Base-by-base conservation (phyloP, 352 stramenopile species). In the Phytophthora agathidicida region DNA sequence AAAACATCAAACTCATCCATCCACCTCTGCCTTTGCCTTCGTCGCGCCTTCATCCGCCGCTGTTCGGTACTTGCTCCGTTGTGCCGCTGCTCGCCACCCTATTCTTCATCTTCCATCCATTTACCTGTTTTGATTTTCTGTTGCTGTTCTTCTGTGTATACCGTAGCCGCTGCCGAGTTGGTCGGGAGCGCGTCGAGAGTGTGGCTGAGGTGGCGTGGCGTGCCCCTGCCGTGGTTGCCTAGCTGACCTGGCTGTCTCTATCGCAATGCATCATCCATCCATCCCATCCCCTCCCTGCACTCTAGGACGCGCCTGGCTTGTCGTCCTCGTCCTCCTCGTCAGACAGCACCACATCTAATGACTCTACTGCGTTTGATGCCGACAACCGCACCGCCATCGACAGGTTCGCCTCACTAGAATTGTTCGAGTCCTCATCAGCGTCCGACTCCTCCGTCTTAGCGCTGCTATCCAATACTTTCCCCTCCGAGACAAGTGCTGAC, bases 391-490 rank as follows among this genome's bases (percentile, higher is more conserved):
- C 47, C 20, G 56, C 37, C 42, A 65, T 70, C 27, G 64, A 65
- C 41, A 68, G 10, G 23, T 77, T 71, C 36, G 61, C 67, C 41
- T 65, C 58, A 43, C 33, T 68, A 33, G 52, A 54, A 53, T 56
- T 73, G 41, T 55, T 71, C 5, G 47, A 19, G 13, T 86, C 76
- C 33, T 83, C 76, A 19, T 84, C 76, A 14, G 62, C 58, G 10
- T 86, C 76, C 10, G 73, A 82, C 42, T 86, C 76, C 28, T 86
- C 76, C n/a, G 71, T 82, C 62, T 83, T 82, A 14, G 68, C 54
- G 37, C 71, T 79, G 50, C 72, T 68, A 57, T 86, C 75, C 53
- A 86, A 53, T 61, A 49, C 33, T 65, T 82, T 82, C 13, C 51
- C 65, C 16, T 82, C 73, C 30, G 52, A 58, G 9, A 48, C 48